Percentiles rank a stretch among this genome's conserved stretches.
Evolutionary conservation across 148 eudicot genomes (phyloP).

Genomic region (Chenopodium suecicum): DNA sequence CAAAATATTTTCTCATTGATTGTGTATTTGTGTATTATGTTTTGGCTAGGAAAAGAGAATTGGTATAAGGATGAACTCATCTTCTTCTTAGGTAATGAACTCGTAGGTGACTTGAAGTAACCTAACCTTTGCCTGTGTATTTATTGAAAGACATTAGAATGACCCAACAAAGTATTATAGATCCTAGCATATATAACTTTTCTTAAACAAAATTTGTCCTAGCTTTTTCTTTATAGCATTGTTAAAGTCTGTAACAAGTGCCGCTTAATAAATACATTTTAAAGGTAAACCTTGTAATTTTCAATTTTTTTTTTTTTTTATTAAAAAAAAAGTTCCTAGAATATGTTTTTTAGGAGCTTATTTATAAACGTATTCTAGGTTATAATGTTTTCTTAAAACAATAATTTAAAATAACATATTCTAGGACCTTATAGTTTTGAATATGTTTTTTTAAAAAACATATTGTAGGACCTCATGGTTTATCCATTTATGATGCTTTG

Average conservation of each 20-base stretch:
- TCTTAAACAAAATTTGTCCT: neutral
- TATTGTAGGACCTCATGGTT: too few relatives aligned
- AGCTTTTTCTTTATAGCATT: neutral
- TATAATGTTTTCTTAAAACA: too few relatives aligned
- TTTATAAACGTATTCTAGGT: too few relatives aligned
- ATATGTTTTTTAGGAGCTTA: too few relatives aligned
- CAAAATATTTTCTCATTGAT: neutral
- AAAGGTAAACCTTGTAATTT: too few relatives aligned
- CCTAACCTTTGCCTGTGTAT: neutral
- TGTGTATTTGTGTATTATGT: neutral
- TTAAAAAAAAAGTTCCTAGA: too few relatives aligned
- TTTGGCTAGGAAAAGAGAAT: neutral
- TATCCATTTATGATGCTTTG: neutral
- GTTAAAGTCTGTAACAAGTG: neutral
- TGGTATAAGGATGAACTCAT: neutral
- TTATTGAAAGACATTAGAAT: neutral
- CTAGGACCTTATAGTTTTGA: too few relatives aligned
- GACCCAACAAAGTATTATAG: neutral
- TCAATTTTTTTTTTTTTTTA: too few relatives aligned
- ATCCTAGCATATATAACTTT: neutral
- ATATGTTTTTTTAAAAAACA: too few relatives aligned
- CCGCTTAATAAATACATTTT: too few relatives aligned
- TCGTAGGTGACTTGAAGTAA: neutral
- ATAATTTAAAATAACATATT: too few relatives aligned
- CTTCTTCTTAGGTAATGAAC: neutral